Base-by-base conservation (phyloP, 2,329 filamentous ascomycete genomes). In the Monilinia laxa region DNA sequence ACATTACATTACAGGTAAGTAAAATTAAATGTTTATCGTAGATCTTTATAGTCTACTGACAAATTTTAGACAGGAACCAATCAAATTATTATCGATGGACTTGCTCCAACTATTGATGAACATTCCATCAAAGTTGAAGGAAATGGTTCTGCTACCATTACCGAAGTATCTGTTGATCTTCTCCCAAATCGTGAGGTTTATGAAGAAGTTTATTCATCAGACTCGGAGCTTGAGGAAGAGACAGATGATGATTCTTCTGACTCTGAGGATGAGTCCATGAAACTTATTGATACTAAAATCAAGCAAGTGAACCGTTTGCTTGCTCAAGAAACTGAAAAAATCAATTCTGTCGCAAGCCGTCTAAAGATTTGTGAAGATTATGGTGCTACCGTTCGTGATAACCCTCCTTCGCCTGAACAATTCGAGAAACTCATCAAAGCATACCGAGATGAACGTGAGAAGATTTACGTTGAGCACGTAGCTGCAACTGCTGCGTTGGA, bases 91-190 rank as follows among this genome's bases (percentile, higher is more conserved):
- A 81, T 88, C 59, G 75, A 82, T 55, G 85, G 84, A 6, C 75
- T 87, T 49, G 81, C 84, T 11, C 82, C 83, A 2, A 81, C 79
- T 1, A 79, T 83, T 11, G 82, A 86, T 71, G 79, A 84, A 72
- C 79, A 84, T 70, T 85, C 83, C 12, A 83, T 88, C 76, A 85
- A 85, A 70, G 81, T 88, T 45, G 84, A 87, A 71, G 85, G 85
- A 56, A 81, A 81, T 62, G 84, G 85, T n/a, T 74, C 81, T 0
- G 85, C 84, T 11, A 82, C 82, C 62, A 85, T 88, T 71, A 84
- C 83, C 14, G 86, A 90, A 72, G 87, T 90, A 69, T 81, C 83
- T 12, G 82, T 89, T 52, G 83, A 88, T 68, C 78, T 84, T 9
- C 77, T 88, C 12, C 81, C 80, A 6, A 82, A 82, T 58, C 81